phyloP scores from a whole-genome alignment of 2,329 filamentous ascomycete genomes.

The Laburnicola sp. region DNA sequence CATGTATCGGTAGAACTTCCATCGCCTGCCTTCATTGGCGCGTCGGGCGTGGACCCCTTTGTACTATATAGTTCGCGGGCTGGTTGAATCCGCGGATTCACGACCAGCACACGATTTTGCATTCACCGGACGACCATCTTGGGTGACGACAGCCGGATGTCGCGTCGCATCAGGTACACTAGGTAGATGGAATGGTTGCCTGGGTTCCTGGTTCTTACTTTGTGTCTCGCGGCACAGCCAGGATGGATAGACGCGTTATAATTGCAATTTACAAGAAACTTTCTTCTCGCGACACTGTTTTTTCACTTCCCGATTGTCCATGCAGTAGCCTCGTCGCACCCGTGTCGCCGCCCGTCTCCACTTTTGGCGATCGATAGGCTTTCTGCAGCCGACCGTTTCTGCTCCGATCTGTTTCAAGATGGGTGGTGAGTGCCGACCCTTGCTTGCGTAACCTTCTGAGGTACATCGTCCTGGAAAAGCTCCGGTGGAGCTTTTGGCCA shows the following conservation, averaged over 20 bases:
- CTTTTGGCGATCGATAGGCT: constrained; percentile 24
- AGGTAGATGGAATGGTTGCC: constrained; percentile 33
- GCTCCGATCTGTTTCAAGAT: constrained; percentile 30
- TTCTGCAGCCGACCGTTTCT: constrained; percentile 14
- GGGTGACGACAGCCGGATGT: constrained; percentile 29
- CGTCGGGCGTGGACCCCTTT: constrained; percentile 35
- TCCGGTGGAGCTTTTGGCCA: constrained; percentile 26
- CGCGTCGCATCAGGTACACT: constrained; percentile 28
- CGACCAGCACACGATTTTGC: constrained; percentile 38
- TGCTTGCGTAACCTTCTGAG: constrained; percentile 37
- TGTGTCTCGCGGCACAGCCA: constrained; percentile 40
- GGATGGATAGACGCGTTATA: constrained; percentile 40
- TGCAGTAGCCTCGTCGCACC: constrained; percentile 23
- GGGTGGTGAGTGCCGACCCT: constrained; percentile 32
- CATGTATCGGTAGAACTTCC: constrained; percentile 41
- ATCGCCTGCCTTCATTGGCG: constrained; percentile 40
- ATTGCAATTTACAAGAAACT: constrained; percentile 38
- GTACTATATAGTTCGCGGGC: constrained; percentile 38
- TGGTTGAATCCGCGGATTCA: constrained; percentile 32
- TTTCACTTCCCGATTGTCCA: constrained; percentile 13
- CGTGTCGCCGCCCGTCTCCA: constrained; percentile 34
- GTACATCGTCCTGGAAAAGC: constrained; percentile 23
- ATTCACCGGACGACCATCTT: constrained; percentile 38
- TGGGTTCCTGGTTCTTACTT: constrained; percentile 33
- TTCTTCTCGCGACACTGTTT: constrained; percentile 12